Base-by-base conservation (phyloP, 192 early-diverging fungal genomes). In the Mortierella hygrophila region DNA sequence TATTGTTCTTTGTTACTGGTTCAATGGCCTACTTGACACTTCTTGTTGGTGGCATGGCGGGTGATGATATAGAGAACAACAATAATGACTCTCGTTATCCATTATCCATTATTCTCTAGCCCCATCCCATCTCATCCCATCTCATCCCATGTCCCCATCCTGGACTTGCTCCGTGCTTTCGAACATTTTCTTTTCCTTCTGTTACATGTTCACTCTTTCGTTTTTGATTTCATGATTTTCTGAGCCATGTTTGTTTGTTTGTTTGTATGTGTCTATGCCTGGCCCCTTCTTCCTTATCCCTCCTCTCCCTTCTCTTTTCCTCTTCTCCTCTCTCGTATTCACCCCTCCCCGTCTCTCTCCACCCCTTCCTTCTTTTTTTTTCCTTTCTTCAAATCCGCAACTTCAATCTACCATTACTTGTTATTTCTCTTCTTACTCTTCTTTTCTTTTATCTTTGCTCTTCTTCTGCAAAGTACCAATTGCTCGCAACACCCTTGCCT, bases 401-500 rank as follows among this genome's bases (percentile, higher is more conserved):
- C 60, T 11, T 65, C 20, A 18, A 20, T 52, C 18, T 4, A 21
- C 49, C 18, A 21, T 18, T 20, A 16, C 18, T 6, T 49, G 13
- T 21, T 52, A 20, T 52, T 52, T 52, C 13, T 60, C 55, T n/a
- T 65, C 9, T 8, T 26, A 0, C 5, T 57, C 21, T 57, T 57
- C n/a, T 26, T 57, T 15, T 65, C 32, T 32, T 65, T 29, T 65
- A 26, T 32, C 26, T 32, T 32, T 32, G 60, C 11, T 65, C 60
- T 65, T 29, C 11, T n/a, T 7, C 60, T 65, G 60, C 29, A 65
- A 57, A 65, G 29, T 65, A 23, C 21, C 40, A 38, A 42, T 42
- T 42, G 38, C 70, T 42, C 70, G 70, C 20, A 41, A 71, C 35
- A 23, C 70, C 70, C 41, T 71, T 71, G 35, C 70, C 38, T 71